Conservation (phyloP, 305 asterid genomes). For the Fraxinus greggii region DNA sequence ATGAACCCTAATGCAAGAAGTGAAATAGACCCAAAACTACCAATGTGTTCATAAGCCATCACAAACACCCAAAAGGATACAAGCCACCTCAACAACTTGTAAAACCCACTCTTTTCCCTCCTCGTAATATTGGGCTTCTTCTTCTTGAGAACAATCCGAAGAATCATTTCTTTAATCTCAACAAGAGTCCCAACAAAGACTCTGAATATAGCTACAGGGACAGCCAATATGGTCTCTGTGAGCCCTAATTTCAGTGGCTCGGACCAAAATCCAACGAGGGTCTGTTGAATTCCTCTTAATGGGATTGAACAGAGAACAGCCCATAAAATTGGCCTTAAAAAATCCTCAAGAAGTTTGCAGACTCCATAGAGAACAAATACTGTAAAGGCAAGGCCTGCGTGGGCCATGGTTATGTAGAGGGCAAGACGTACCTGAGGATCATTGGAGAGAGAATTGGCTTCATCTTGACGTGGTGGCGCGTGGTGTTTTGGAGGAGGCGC, state of each 20-base stretch:
- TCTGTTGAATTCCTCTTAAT: conserved; percentile 72
- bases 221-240: conserved; percentile 77
- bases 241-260: conserved; percentile 82
- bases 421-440: conserved; percentile 96
- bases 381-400: conserved; percentile 76
- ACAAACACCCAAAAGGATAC: conserved; percentile 85
- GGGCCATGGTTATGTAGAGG: conserved; percentile 93
- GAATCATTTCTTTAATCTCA: conserved; percentile 54
- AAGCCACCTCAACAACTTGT: conserved; percentile 65
- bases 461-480: conserved; percentile 20
- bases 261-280: conserved; percentile 84
- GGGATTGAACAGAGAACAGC: conserved; percentile 92
- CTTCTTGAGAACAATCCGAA: conserved; percentile 44
- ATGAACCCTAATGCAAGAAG: conserved; percentile 64
- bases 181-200: conserved; percentile 76
- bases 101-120: conserved; percentile 62
- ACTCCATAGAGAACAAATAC: conserved; percentile 67
- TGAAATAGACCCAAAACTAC: conserved; percentile 56
- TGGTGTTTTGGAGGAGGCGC: conserved; percentile 29
- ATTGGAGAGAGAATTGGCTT: conserved; percentile 33
- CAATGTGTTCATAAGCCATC: conserved; percentile 67
- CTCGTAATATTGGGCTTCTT: conserved; percentile 34
- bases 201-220: conserved; percentile 75
- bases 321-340: conserved; percentile 78
- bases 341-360: conserved; percentile 76